Percentiles rank a stretch among this genome's conserved stretches.
Evolutionary conservation across 2,329 filamentous ascomycete species (phyloP).

Genomic region (Hypocreales sp.): DNA sequence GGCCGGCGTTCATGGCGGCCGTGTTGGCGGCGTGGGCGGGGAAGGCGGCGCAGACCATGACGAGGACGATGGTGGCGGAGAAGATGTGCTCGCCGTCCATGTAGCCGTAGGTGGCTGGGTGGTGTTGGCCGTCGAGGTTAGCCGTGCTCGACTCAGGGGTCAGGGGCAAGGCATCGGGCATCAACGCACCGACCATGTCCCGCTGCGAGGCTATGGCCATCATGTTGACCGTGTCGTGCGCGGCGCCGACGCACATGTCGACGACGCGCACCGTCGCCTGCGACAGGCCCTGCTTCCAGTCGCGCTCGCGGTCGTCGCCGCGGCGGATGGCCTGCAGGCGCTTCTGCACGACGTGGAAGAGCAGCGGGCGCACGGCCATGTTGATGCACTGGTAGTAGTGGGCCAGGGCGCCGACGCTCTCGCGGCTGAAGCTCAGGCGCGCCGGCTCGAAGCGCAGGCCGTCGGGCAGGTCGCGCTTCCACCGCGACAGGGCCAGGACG

Average conservation of each 20-base stretch:
- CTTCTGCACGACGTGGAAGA: constrained; percentile 36
- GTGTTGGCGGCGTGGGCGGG: constrained; percentile 25
- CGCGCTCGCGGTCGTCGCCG: constrained; percentile 12
- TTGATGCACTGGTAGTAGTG: constrained; percentile 44
- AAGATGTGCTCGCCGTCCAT: constrained; percentile 42
- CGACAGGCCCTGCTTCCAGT: constrained; percentile 24
- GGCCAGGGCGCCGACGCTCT: constrained; percentile 33
- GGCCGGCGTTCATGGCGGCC: constrained; percentile 26
- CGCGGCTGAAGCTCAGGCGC: constrained; percentile 27
- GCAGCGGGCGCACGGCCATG: constrained; percentile 36
- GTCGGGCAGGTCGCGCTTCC: constrained; percentile 31
- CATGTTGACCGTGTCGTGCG: constrained; percentile 21
- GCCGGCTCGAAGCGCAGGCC: constrained; percentile 31
- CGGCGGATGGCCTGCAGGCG: constrained; percentile 16
- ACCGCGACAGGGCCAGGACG: constrained; percentile 29
- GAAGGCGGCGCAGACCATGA: constrained; percentile 38
- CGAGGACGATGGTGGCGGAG: constrained; percentile 34
- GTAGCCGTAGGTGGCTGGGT: constrained; percentile 35
- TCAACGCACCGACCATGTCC: constrained; percentile 30
- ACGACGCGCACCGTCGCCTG: constrained; percentile 32
- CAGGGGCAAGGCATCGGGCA: too few relatives aligned
- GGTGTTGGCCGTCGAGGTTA: too few relatives aligned
- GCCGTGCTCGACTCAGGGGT: too few relatives aligned
- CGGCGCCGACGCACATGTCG: constrained; percentile 34
- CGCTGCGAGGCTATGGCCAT: constrained; percentile 7